These are phyloP conservation scores for Sugiyamaella novakii DNA, from an alignment of 1,139 yeast genomes.

Conservation along the genomic window DNA sequence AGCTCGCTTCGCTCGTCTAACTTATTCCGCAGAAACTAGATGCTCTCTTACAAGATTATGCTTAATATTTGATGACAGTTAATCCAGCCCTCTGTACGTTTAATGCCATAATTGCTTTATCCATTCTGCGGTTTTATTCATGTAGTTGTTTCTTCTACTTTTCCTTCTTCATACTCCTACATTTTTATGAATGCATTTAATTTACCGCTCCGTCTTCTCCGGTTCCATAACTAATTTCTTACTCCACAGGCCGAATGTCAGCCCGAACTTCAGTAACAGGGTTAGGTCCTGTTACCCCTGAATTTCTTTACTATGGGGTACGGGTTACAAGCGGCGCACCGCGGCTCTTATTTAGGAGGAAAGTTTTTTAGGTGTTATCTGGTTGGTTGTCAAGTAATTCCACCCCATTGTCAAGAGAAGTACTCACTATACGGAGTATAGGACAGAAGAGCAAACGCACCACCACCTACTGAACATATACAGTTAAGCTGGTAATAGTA, in stretches of 20 bases:
- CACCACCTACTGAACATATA: not conserved
- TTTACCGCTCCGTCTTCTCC: not conserved
- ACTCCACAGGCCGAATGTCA: no score
- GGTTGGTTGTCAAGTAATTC: conserved; percentile 8
- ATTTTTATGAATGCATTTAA: conserved; percentile 7
- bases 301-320: not conserved
- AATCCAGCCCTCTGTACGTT: no score
- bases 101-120: conserved; percentile 24
- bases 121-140: no score
- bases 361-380: not conserved
- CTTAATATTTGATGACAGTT: no score
- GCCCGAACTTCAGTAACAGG: conserved; percentile 1
- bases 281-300: conserved; percentile 5
- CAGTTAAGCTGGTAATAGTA: not conserved
- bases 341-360: no score
- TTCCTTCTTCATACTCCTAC: not conserved
- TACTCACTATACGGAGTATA: no score
- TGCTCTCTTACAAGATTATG: conserved; percentile 31
- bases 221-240: no score
- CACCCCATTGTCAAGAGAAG: no score
- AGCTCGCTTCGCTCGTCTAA: no score
- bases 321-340: no score
- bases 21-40: conserved; percentile 30
- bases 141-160: conserved; percentile 5
- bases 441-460: not conserved